phyloP scores from a whole-genome alignment of 495 filamentous ascomycete species.

The Neurospora sp. region DNA sequence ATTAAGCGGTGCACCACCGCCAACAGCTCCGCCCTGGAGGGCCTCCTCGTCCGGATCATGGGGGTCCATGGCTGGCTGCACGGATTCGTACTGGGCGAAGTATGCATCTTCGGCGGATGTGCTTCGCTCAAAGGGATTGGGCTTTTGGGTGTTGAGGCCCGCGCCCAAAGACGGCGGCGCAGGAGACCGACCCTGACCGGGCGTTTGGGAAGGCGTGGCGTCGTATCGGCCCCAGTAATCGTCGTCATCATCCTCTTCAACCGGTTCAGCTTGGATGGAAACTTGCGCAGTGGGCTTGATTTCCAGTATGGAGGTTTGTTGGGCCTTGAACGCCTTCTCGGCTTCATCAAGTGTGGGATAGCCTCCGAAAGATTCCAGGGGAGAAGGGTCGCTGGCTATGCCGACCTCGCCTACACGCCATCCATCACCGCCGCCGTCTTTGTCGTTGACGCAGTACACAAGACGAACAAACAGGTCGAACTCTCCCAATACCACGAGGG shows the following conservation, averaged over 20 bases:
- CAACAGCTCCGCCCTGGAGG: neutral
- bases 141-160: constrained; percentile 12
- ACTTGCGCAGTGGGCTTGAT: neutral
- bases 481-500: constrained; percentile 47
- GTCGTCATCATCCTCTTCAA: constrained; percentile 68
- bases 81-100: constrained; percentile 75
- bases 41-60: constrained; percentile 64
- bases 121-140: constrained; percentile 20
- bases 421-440: constrained; percentile 54
- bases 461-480: constrained; percentile 43
- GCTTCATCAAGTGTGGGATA: constrained; percentile 30
- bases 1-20: neutral
- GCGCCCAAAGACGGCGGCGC: constrained; percentile 27
- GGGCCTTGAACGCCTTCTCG: constrained; percentile 30
- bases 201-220: constrained; percentile 68
- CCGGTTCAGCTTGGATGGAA: constrained; percentile 13
- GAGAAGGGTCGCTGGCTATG: constrained; percentile 39
- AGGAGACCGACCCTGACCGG: constrained; percentile 52
- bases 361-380: constrained; percentile 30
- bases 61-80: constrained; percentile 85
- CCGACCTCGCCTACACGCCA: constrained; percentile 81
- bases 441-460: constrained; percentile 48
- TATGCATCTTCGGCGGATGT: constrained; percentile 60
- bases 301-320: constrained; percentile 12
- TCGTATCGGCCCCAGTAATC: constrained; percentile 96